These are phyloP conservation scores for Termitomyces sp. DNA, from an alignment of 768 basidiomycete genomes.

Conservation along the genomic window DNA sequence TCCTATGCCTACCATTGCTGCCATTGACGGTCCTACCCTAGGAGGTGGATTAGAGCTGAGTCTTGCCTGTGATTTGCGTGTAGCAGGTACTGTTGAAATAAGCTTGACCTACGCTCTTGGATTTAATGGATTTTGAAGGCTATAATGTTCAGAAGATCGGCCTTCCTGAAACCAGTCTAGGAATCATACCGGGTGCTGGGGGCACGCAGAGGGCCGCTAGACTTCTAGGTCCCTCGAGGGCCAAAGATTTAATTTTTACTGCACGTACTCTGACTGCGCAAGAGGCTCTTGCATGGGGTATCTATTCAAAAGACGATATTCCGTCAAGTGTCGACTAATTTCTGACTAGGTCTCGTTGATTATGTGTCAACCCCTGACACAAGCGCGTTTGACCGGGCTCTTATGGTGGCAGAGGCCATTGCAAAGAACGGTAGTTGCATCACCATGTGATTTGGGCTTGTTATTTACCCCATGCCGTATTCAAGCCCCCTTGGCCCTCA, in stretches of 20 bases:
- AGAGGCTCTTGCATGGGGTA: conserved; percentile 73
- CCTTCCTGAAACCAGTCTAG: conserved; percentile 72
- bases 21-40: conserved; percentile 89
- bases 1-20: conserved; percentile 86
- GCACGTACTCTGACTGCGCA: conserved; percentile 60
- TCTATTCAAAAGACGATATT: conserved; percentile 1
- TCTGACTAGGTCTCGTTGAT: conserved; percentile 68
- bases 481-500: conserved; percentile 77
- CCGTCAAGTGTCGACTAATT: background rate
- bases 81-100: conserved; percentile 55
- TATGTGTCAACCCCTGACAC: conserved; percentile 61
- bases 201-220: conserved; percentile 83
- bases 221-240: conserved; percentile 70
- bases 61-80: conserved; percentile 85
- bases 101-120: background rate
- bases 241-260: conserved; percentile 86
- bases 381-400: conserved; percentile 65
- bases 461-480: background rate
- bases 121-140: conserved; percentile 28
- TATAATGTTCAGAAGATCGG: conserved; percentile 78
- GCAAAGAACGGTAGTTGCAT: conserved; percentile 51
- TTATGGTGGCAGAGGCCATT: conserved; percentile 65
- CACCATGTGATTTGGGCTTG: background rate
- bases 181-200: conserved; percentile 88
- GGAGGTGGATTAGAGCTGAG: conserved; percentile 90